Evolutionary conservation across 2,329 filamentous ascomycete genomes (phyloP).

Genomic region (Simplicillium aogashimaense): DNA sequence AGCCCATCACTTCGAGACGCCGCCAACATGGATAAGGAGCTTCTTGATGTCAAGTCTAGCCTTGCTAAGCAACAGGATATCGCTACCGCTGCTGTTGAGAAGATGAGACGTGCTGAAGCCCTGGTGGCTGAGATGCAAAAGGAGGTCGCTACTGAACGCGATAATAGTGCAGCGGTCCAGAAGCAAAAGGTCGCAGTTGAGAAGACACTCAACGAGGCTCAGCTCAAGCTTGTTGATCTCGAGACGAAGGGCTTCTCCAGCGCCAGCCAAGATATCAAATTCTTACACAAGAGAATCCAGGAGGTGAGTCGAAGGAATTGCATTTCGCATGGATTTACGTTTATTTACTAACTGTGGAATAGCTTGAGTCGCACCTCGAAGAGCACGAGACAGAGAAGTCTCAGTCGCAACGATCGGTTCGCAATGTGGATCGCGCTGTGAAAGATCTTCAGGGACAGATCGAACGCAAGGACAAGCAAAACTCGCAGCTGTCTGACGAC

Average conservation of each 20-base stretch:
- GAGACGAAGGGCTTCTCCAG: constrained; percentile 97
- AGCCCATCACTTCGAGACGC: constrained; percentile 84
- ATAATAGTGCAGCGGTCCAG: constrained; percentile 69
- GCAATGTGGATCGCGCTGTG: constrained; percentile 87
- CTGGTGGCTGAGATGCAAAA: constrained; percentile 84
- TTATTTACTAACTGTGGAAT: constrained; percentile 9
- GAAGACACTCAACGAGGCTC: constrained; percentile 82
- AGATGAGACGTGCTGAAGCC: constrained; percentile 91
- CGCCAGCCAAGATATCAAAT: constrained; percentile 89
- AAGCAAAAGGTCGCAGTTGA: constrained; percentile 86
- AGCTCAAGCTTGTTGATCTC: constrained; percentile 81
- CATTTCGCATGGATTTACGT: too few relatives aligned
- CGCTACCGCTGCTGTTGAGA: constrained; percentile 81
- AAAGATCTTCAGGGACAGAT: constrained; percentile 90
- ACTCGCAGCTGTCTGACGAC: constrained; percentile 71
- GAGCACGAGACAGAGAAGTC: constrained; percentile 69
- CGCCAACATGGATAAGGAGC: constrained; percentile 77
- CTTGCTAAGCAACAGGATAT: constrained; percentile 92
- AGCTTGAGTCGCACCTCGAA: constrained; percentile 86
- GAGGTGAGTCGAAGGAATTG: constrained; percentile 53
- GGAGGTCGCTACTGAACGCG: constrained; percentile 78
- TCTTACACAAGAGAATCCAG: constrained; percentile 87
- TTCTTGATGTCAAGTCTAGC: constrained; percentile 79
- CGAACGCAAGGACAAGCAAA: constrained; percentile 85
- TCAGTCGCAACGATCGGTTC: constrained; percentile 75